Conservation (phyloP, 1,284 basidiomycete species). For the Fistulinella cinereoalba region DNA sequence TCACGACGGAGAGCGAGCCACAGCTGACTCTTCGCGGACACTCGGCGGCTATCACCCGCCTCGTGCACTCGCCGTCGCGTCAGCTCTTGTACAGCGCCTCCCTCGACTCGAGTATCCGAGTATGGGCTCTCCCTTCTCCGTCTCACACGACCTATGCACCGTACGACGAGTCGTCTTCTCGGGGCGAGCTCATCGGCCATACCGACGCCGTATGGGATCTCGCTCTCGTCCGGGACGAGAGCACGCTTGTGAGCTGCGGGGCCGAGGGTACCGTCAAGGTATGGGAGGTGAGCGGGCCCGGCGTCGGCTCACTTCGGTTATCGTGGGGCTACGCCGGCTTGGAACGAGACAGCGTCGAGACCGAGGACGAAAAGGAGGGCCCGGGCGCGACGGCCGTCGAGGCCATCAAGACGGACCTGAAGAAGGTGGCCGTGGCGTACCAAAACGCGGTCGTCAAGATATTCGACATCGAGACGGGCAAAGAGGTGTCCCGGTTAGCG, state of each 20-base stretch:
- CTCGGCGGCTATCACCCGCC: slow-evolving; percentile 85
- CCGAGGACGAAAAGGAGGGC: slow-evolving; percentile 44
- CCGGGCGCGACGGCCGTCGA: slow-evolving; percentile 81
- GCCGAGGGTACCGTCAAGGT: slow-evolving; percentile 92
- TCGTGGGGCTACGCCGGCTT: slow-evolving; percentile 80
- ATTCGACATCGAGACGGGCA: slow-evolving; percentile 85
- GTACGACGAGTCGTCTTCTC: slow-evolving; percentile 75
- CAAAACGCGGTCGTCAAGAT: slow-evolving; percentile 88
- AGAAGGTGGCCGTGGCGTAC: slow-evolving; percentile 88
- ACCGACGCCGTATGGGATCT: slow-evolving; percentile 96
- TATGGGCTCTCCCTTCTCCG: slow-evolving; percentile 80
- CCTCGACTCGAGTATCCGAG: slow-evolving; percentile 87
- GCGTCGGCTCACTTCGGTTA: slow-evolving; percentile 57
- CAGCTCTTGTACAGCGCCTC: slow-evolving; percentile 88
- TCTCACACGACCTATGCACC: slow-evolving; percentile 83
- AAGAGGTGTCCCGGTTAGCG: slow-evolving; percentile 68
- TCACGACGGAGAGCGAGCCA: slow-evolving; percentile 82
- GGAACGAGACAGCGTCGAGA: slow-evolving; percentile 51
- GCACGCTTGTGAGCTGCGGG: slow-evolving; percentile 82
- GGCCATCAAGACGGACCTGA: slow-evolving; percentile 73
- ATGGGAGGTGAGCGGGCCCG: slow-evolving; percentile 77
- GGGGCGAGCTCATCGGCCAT: slow-evolving; percentile 85
- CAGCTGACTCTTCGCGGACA: slow-evolving; percentile 92
- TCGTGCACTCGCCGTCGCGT: slow-evolving; percentile 79
- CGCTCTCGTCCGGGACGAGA: slow-evolving; percentile 72